Evolutionary conservation across 2,329 filamentous ascomycete genomes (phyloP), one percentile per base, ranked within the genome.

Genomic region (Phialophora chinensis): DNA sequence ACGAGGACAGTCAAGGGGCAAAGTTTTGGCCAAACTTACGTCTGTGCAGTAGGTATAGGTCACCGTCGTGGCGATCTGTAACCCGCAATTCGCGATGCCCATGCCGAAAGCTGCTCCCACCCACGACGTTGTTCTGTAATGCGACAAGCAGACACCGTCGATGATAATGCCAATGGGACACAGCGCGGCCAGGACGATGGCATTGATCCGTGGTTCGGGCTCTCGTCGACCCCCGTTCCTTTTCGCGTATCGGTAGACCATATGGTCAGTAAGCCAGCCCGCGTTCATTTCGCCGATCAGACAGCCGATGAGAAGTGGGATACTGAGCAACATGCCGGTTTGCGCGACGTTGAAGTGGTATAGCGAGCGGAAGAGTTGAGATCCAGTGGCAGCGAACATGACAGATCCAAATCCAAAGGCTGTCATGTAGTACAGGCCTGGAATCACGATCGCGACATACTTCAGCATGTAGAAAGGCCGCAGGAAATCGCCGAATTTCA

Each of bases 71-170:
- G 53, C 53, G 17, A 35, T 55, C 17, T 35, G 53, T 12, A 55
- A 20, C 12, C 53, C 53, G 53, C 11, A 55, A 55, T 55, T 73
- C 5, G 75, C 75, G 47, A 78, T 76, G 0, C 73, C 75, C 68
- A 80, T 79, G 5, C 77, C 78, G 47, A 80, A 72, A 0, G 75
- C 75, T 4, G 75, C 72, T 1, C 76, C 76, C n/a, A 73, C 69
- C 75, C 76, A 78, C 2, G 60, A 53, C 38, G 74, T 71, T 10
- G 74, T 74, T 20, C 72, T 74, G 50, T 73, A 69, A 58, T 74
- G 65, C 29, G 60, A 49, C 66, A 75, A 62, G 58, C 71, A 73
- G n/a, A 74, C 68, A 20, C 74, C 75, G 58, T 75, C 74, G 54
- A 75, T 73, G 47, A 75, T 77, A 69, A 75, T 66, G 6, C 75